Evolutionary conservation across 1,284 basidiomycete genomes (phyloP), one percentile per base, ranked within the genome.

Genomic region (Apiotrichum mycotoxinovorans): DNA sequence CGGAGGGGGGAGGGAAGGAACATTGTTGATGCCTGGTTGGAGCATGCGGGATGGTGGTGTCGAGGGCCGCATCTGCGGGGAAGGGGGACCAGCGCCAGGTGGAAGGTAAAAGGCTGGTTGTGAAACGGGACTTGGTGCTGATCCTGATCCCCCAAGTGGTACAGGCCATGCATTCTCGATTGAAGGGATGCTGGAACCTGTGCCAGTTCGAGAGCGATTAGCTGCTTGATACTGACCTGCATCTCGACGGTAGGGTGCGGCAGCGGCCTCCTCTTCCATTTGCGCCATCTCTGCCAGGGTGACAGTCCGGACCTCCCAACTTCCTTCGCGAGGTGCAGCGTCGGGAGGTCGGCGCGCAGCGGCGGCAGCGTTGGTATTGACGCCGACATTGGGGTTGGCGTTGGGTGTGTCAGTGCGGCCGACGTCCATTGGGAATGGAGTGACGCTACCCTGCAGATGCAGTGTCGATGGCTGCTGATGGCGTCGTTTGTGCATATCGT

Each of bases 371-470:
- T 37, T 41, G 40, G 46, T 54, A 58, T 17, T 62, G n/a, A n/a
- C n/a, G n/a, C n/a, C n/a, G n/a, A n/a, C n/a, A n/a, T n/a, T n/a
- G n/a, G n/a, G n/a, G n/a, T n/a, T n/a, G n/a, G n/a, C n/a, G n/a
- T n/a, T n/a, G n/a, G n/a, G n/a, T 63, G 38, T 45, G 59, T 43
- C 53, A 25, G 37, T 34, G 4, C 60, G 52, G 1, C 69, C 68
- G 11, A 61, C 56, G 54, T 72, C 69, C 7, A 69, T 51, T 0
- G 71, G 73, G 58, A 72, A 73, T 1, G 71, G 71, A 12, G 73
- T 72, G 10, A 74, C 69, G 43, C 56, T 61, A 15, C 33, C 53
- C 38, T 60, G 56, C n/a, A 30, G 25, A 54, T 48, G 30, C 52
- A 54, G 40, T 38, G 44, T 14, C 45, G 44, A 18, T 27, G 33